A percentile compares a stretch with the other conserved stretches of the same genome.
Conservation (phyloP, 257 asterid genomes). For the Jacaranda mimosifolia region DNA sequence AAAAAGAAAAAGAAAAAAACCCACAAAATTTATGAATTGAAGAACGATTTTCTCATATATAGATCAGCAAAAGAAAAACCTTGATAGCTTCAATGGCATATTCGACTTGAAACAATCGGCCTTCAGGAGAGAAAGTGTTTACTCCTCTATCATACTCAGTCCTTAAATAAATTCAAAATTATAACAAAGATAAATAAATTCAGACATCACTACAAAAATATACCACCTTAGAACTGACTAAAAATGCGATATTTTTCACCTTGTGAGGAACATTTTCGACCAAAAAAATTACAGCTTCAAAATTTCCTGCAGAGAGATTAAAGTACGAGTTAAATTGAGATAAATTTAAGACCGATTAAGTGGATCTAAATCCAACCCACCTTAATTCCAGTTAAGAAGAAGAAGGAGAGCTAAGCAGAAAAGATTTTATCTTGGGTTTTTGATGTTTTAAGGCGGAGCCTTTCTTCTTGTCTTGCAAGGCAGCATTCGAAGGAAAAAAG, state of each 20-base stretch:
- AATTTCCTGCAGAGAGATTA: slow-evolving; percentile 44
- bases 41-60: not conserved
- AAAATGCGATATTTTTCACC: slow-evolving; percentile 46
- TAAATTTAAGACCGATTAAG: slow-evolving; percentile 5
- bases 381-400: slow-evolving; percentile 31
- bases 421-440: not conserved
- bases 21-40: not conserved
- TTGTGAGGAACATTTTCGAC: slow-evolving; percentile 81
- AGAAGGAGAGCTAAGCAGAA: not conserved
- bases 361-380: slow-evolving; percentile 44
- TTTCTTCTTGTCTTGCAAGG: slow-evolving; percentile 51
- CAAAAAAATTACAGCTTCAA: slow-evolving; percentile 29
- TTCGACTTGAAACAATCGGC: slow-evolving; percentile 90
- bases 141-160: slow-evolving; percentile 97
- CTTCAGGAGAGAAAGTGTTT: slow-evolving; percentile 95
- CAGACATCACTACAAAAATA: not conserved
- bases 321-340: slow-evolving; percentile 15
- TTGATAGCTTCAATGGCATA: slow-evolving; percentile 94
- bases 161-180: slow-evolving; percentile 44
- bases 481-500: slow-evolving; percentile 22
- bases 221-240: slow-evolving; percentile 9
- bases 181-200: not conserved
- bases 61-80: slow-evolving; percentile 43
- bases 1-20: not conserved
- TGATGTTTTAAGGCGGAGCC: slow-evolving; percentile 27